Conservation (phyloP, 148 eudicot species). For the Persicaria tinctoria region DNA sequence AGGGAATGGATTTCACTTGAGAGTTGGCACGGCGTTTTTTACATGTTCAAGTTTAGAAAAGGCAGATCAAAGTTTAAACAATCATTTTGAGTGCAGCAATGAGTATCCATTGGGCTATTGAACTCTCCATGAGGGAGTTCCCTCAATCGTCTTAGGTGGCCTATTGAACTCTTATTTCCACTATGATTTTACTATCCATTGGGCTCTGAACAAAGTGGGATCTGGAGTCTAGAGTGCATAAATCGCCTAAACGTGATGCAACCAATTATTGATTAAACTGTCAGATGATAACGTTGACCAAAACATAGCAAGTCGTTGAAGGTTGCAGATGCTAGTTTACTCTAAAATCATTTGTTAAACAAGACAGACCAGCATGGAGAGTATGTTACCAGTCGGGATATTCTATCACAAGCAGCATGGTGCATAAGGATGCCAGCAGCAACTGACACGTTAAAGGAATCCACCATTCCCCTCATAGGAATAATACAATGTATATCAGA, state of each 20-base stretch:
- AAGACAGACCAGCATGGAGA: background rate
- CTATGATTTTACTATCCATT: background rate
- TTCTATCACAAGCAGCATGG: slow-evolving; percentile 90
- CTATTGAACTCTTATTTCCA: background rate
- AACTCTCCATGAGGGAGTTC: background rate
- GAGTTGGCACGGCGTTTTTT: background rate
- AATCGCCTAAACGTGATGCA: background rate
- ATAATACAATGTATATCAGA: slow-evolving; percentile 83
- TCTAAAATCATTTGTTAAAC: background rate
- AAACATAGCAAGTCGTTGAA: background rate
- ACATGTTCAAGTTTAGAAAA: background rate
- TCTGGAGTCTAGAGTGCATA: slow-evolving; percentile 7
- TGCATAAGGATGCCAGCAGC: slow-evolving; percentile 98
- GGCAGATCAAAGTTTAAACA: background rate
- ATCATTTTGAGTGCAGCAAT: background rate
- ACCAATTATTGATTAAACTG: background rate
- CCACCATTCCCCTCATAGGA: slow-evolving; percentile 99
- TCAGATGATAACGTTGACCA: too few relatives aligned
- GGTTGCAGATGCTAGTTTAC: slow-evolving; percentile 1
- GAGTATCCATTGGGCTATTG: background rate
- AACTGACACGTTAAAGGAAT: slow-evolving; percentile 92
- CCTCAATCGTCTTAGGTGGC: background rate
- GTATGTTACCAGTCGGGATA: slow-evolving; percentile 55
- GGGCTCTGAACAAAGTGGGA: background rate
- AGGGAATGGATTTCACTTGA: background rate